phyloP scores from a whole-genome alignment of 2,329 filamentous ascomycete genomes.

The Penicillium sp. region DNA sequence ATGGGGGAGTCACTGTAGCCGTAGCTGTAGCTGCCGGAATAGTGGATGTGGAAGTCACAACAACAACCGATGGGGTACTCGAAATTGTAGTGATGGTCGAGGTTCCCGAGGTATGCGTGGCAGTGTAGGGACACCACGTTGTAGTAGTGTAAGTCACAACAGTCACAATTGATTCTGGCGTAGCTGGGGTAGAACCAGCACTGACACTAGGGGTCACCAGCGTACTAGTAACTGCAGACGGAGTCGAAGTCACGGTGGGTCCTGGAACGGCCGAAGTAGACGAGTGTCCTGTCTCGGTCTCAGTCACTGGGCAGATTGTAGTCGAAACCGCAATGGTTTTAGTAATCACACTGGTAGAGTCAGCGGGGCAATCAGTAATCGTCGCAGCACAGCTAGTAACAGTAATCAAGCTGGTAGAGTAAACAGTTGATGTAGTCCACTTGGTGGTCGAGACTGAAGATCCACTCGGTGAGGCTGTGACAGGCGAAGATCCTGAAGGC shows the following conservation, averaged over 20 bases:
- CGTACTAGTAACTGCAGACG: background rate
- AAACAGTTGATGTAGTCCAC: constrained; percentile 41
- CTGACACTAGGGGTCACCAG: background rate
- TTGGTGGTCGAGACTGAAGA: background rate
- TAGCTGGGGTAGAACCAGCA: background rate
- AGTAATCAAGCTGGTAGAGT: constrained; percentile 38
- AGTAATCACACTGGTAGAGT: constrained; percentile 27
- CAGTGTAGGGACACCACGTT: constrained; percentile 33
- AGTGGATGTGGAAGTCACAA: constrained; percentile 34
- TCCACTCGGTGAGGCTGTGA: background rate
- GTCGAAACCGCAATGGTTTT: constrained; percentile 2
- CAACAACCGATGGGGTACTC: constrained; percentile 49
- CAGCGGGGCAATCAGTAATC: constrained; percentile 53
- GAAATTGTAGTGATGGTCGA: constrained; percentile 51
- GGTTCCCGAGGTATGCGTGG: constrained; percentile 43
- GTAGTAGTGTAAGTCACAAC: constrained; percentile 29
- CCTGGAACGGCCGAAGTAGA: background rate
- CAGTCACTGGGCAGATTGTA: constrained; percentile 9
- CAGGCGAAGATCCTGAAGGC: background rate
- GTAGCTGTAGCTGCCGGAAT: constrained; percentile 32
- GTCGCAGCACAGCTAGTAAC: constrained; percentile 43
- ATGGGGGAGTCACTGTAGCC: background rate
- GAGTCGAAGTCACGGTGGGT: background rate
- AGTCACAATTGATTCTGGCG: constrained; percentile 7
- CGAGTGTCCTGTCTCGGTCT: constrained; percentile 8